Conservation (phyloP, 208 protist species). For the Leishmania turanica region DNA sequence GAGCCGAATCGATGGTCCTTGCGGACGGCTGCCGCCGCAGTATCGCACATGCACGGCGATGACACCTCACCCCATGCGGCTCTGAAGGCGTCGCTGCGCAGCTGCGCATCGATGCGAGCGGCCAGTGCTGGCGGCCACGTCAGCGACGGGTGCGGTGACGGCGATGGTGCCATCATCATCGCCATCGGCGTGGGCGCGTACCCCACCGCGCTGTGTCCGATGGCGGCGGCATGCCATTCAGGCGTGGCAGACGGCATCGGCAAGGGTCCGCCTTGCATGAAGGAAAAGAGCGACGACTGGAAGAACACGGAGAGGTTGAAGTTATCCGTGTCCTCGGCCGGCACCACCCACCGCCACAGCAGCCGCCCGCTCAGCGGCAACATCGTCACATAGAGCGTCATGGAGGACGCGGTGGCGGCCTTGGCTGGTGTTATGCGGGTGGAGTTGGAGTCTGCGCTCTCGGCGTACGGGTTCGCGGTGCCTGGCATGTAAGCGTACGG, state of each 20-base stretch:
- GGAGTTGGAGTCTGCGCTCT: slow-evolving; percentile 13
- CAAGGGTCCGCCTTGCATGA: slow-evolving; percentile 59
- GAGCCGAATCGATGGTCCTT: background rate
- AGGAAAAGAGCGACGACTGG: slow-evolving; percentile 61
- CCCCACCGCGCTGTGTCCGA: background rate
- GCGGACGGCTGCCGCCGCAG: background rate
- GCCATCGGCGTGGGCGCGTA: background rate
- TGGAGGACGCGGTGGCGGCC: slow-evolving; percentile 28
- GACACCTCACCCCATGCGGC: slow-evolving; percentile 13
- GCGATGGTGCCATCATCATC: background rate
- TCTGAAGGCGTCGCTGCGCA: slow-evolving; percentile 14
- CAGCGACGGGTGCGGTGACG: slow-evolving; percentile 8
- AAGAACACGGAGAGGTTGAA: slow-evolving; percentile 83
- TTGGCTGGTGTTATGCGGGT: slow-evolving; percentile 16
- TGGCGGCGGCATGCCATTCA: background rate
- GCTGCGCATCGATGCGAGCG: slow-evolving; percentile 7
- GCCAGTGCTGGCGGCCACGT: slow-evolving; percentile 14
- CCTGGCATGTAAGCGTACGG: slow-evolving; percentile 45
- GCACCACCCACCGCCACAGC: slow-evolving; percentile 63
- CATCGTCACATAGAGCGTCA: slow-evolving; percentile 40
- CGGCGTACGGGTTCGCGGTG: slow-evolving; percentile 37
- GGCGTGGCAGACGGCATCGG: slow-evolving; percentile 25
- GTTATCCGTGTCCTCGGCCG: slow-evolving; percentile 61
- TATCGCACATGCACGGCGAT: slow-evolving; percentile 16
- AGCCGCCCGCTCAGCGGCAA: slow-evolving; percentile 51